Conservation (phyloP, 1,284 basidiomycete species). For the Xanthoconium separans region DNA sequence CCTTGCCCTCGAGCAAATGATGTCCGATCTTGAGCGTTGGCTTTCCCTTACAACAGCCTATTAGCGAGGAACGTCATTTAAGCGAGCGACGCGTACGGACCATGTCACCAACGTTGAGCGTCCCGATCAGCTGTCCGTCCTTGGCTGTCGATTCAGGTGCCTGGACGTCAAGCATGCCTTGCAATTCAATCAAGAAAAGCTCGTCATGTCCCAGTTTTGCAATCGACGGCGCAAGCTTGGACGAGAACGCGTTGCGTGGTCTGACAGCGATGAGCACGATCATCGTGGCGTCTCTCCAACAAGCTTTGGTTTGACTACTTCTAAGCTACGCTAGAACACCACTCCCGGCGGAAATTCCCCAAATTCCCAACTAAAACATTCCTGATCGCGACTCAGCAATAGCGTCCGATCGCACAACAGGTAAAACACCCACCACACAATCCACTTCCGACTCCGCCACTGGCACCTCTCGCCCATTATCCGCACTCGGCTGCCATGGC, state of each 20-base stretch:
- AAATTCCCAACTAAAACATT: slow-evolving; percentile 74
- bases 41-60: slow-evolving; percentile 51
- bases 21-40: slow-evolving; percentile 83
- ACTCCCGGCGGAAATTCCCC: slow-evolving; percentile 42
- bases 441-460: slow-evolving; percentile 49
- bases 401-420: slow-evolving; percentile 4
- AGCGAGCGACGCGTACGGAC: slow-evolving; percentile 33
- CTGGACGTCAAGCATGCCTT: slow-evolving; percentile 68
- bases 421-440: slow-evolving; percentile 52
- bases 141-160: slow-evolving; percentile 43
- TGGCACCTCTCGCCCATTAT: slow-evolving; percentile 61
- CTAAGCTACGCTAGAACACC: not conserved
- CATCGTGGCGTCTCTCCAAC: slow-evolving; percentile 35
- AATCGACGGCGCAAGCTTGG: slow-evolving; percentile 55
- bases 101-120: slow-evolving; percentile 52
- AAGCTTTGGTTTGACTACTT: not conserved
- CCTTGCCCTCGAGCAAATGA: slow-evolving; percentile 86
- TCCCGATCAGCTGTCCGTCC: slow-evolving; percentile 65
- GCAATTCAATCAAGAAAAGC: slow-evolving; percentile 72
- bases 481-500: slow-evolving; percentile 71
- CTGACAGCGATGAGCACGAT: slow-evolving; percentile 50
- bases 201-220: slow-evolving; percentile 68
- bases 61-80: slow-evolving; percentile 10
- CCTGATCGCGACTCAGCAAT: slow-evolving; percentile 33
- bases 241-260: slow-evolving; percentile 30